Conservation (phyloP, 2,329 filamentous ascomycete species). For the Nemania diffusa region DNA sequence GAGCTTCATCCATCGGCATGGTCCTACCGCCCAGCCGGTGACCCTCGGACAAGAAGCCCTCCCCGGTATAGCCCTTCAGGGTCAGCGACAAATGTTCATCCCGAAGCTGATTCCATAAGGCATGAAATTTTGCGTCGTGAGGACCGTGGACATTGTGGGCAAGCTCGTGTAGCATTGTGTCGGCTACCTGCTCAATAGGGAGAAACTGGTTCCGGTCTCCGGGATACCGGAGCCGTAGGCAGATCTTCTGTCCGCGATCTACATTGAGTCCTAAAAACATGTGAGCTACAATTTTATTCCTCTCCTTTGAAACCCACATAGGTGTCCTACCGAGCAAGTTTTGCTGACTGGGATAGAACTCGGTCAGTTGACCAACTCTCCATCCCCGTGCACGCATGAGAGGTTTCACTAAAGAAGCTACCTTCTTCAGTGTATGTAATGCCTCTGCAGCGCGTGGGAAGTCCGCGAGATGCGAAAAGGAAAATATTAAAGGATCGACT, state of each 20-base stretch:
- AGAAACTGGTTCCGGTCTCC: conserved; percentile 81
- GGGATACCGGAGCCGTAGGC: conserved; percentile 81
- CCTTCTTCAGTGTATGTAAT: conserved; percentile 74
- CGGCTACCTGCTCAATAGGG: conserved; percentile 80
- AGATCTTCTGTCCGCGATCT: conserved; percentile 80
- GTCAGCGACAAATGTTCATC: conserved; percentile 83
- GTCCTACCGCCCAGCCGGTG: conserved; percentile 74
- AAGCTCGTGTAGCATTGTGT: conserved; percentile 95
- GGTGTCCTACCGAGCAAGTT: conserved; percentile 72
- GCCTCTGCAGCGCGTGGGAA: conserved; percentile 62
- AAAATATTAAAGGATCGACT: conserved; percentile 58
- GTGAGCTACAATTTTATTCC: background rate
- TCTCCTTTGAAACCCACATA: background rate
- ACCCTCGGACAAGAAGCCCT: conserved; percentile 84
- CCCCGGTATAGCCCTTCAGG: conserved; percentile 87
- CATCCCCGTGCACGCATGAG: conserved; percentile 90
- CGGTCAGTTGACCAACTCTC: conserved; percentile 80
- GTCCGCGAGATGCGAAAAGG: conserved; percentile 61
- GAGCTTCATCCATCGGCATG: conserved; percentile 78
- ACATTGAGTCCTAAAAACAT: conserved; percentile 74
- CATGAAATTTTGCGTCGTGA: conserved; percentile 84
- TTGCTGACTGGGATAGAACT: conserved; percentile 82
- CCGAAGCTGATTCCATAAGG: conserved; percentile 87
- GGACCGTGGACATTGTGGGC: conserved; percentile 87
- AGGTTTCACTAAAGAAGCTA: conserved; percentile 90